A percentile compares a stretch with the other conserved stretches of the same genome.
Evolutionary conservation across 2,329 filamentous ascomycete genomes (phyloP).

Genomic region (Arthrobotrys sinensis): DNA sequence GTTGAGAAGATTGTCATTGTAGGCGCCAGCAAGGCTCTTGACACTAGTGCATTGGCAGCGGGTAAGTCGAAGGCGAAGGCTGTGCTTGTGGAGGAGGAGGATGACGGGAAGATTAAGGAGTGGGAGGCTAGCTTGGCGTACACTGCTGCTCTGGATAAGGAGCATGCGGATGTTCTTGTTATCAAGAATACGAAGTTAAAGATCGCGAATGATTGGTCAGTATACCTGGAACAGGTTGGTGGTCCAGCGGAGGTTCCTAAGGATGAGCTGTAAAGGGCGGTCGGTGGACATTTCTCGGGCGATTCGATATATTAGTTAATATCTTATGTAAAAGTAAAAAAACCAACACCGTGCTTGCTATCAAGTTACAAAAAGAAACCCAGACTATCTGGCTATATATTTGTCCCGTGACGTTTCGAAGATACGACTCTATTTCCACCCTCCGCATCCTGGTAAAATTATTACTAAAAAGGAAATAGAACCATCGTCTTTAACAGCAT

Average conservation of each 20-base stretch:
- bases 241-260: slow-evolving; percentile 1
- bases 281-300: not conserved
- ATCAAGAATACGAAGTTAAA: slow-evolving; percentile 75
- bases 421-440: not conserved
- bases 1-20: slow-evolving; percentile 89
- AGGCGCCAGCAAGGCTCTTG: slow-evolving; percentile 68
- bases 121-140: slow-evolving; percentile 75
- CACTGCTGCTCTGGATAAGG: slow-evolving; percentile 72
- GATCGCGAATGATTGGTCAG: slow-evolving; percentile 76
- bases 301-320: slow-evolving; percentile 1
- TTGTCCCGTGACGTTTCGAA: not conserved
- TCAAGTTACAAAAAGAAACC: no score
- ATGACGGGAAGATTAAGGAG: slow-evolving; percentile 68
- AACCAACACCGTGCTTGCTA: not conserved
- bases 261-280: slow-evolving; percentile 36
- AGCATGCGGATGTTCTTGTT: slow-evolving; percentile 72
- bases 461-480: no score
- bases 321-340: slow-evolving; percentile 5
- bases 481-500: not conserved
- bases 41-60: slow-evolving; percentile 73
- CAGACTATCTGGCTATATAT: no score
- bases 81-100: slow-evolving; percentile 71
- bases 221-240: slow-evolving; percentile 70
- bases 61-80: slow-evolving; percentile 79
- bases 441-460: no score